These are phyloP conservation scores for Ammopiptanthus mongolicus DNA, from an alignment of 306 rosid species.

Conservation along the genomic window DNA sequence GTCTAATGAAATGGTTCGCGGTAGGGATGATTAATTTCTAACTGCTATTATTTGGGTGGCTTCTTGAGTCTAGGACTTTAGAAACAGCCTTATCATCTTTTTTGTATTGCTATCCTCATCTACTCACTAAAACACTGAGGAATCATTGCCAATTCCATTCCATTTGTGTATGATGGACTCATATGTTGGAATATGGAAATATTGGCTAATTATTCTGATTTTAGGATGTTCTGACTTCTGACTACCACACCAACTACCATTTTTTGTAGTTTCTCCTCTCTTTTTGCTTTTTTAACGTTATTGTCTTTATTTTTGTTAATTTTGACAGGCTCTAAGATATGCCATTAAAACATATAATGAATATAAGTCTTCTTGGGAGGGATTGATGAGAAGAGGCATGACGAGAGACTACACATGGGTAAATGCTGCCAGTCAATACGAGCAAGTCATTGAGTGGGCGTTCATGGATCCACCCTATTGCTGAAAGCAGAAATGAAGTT, in stretches of 20 bases:
- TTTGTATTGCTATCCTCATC: not conserved
- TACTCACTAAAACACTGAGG: not conserved
- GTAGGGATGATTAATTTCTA: not conserved
- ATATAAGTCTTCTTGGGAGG: conserved; percentile 72
- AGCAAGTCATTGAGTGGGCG: conserved; percentile 72
- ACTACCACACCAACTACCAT: not conserved
- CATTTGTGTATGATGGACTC: not conserved
- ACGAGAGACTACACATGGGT: conserved; percentile 67
- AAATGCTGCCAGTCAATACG: conserved; percentile 68
- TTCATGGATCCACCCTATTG: conserved; percentile 60
- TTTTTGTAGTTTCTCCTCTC: not conserved
- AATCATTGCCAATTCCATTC: not conserved
- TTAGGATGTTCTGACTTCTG: not conserved
- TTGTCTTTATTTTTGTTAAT: not conserved
- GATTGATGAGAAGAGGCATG: conserved; percentile 74
- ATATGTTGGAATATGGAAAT: not conserved
- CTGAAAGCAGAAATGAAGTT: conserved; percentile 18
- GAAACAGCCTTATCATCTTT: not conserved
- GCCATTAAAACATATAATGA: conserved; percentile 56
- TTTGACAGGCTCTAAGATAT: conserved; percentile 51
- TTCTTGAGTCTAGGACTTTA: not conserved
- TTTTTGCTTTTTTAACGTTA: not conserved
- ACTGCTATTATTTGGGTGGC: not conserved
- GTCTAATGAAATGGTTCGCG: not conserved
- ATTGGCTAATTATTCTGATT: not conserved